Evolutionary conservation across 345 rosid genomes (phyloP).

Genomic region (Lepidium aucheri): DNA sequence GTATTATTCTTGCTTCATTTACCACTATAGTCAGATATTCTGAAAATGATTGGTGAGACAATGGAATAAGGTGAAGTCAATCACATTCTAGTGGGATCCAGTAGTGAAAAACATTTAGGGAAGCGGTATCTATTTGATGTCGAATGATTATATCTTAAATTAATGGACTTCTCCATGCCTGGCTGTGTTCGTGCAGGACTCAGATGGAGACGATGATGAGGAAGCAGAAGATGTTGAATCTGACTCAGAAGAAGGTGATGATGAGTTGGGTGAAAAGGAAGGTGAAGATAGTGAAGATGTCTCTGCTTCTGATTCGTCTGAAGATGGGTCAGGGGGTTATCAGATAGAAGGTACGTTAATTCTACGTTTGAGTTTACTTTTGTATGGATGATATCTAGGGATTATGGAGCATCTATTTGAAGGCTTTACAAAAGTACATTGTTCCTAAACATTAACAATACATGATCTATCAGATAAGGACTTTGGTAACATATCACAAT

Average conservation of each 20-base stretch:
- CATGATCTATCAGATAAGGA: slow-evolving; percentile 30
- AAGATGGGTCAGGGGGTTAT: slow-evolving; percentile 30
- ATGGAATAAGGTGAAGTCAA: not conserved
- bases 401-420: not conserved
- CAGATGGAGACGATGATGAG: slow-evolving; percentile 23
- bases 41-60: not conserved
- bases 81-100: not conserved
- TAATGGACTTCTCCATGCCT: not conserved
- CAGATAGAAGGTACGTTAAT: slow-evolving; percentile 43
- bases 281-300: slow-evolving; percentile 27
- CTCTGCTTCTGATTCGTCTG: slow-evolving; percentile 42
- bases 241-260: slow-evolving; percentile 17
- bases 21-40: not conserved
- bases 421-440: not conserved
- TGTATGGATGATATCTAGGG: not conserved
- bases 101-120: not conserved
- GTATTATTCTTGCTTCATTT: not conserved
- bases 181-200: slow-evolving; percentile 35
- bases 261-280: slow-evolving; percentile 14
- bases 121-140: not conserved
- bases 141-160: not conserved
- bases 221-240: not conserved
- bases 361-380: not conserved
- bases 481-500: slow-evolving; percentile 69
- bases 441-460: slow-evolving; percentile 10